phyloP scores from a whole-genome alignment of 805 yeast genomes.

The Metschnikowia orientalis region DNA sequence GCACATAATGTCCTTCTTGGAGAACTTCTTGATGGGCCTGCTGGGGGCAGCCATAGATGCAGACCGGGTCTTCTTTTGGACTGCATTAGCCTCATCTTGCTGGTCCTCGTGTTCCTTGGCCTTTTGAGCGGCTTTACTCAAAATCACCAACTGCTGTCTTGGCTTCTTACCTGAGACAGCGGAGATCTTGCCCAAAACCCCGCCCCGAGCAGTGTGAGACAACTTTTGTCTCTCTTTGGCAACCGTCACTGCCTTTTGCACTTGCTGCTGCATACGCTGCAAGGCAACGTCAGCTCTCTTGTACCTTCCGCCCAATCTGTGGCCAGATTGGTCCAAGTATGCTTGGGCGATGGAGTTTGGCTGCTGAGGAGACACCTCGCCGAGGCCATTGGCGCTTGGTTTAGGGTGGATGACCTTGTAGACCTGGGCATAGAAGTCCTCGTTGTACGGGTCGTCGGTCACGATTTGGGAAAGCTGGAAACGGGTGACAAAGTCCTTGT shows the following conservation, averaged over 20 bases:
- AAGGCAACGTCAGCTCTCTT: constrained; percentile 85
- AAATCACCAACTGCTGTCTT: constrained; percentile 73
- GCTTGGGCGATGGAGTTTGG: constrained; percentile 88
- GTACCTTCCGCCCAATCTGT: constrained; percentile 79
- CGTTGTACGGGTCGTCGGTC: constrained; percentile 94
- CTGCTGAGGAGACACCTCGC: constrained; percentile 42
- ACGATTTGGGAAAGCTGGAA: constrained; percentile 93
- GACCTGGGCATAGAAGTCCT: constrained; percentile 94
- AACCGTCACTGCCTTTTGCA: constrained; percentile 90
- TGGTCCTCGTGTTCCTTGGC: constrained; percentile 24
- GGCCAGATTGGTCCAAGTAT: constrained; percentile 86
- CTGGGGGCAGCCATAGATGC: constrained; percentile 32
- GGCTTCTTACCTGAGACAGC: constrained; percentile 79
- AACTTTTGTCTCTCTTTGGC: constrained; percentile 83
- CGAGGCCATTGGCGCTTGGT: constrained; percentile 12
- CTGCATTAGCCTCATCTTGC: constrained; percentile 15
- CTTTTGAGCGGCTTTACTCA: constrained; percentile 46
- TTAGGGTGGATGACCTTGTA: constrained; percentile 56
- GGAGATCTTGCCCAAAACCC: constrained; percentile 85
- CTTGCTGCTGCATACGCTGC: constrained; percentile 97
- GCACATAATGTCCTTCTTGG: constrained; percentile 48
- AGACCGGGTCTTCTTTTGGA: constrained; percentile 25
- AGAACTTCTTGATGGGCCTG: constrained; percentile 29
- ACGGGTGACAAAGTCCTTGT: constrained; percentile 91
- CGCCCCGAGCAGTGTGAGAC: constrained; percentile 65